Conservation (phyloP, 2,329 filamentous ascomycete genomes). For the Alternaria metachromatica region DNA sequence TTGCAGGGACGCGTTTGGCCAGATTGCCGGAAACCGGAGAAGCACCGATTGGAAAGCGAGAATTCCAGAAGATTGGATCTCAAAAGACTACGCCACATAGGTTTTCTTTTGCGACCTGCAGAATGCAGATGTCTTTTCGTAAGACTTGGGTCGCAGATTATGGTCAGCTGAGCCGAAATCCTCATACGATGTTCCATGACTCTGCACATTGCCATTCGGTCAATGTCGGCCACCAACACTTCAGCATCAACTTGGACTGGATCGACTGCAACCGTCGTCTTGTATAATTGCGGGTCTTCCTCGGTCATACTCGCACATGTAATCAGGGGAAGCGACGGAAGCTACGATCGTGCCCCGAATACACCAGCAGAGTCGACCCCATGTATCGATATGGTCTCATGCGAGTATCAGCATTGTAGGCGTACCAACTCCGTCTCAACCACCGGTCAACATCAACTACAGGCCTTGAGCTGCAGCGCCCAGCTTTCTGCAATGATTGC, state of each 20-base stretch:
- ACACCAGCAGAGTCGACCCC: neutral
- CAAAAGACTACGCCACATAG: neutral
- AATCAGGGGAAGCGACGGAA: slow-evolving; percentile 7
- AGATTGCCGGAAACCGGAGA: slow-evolving; percentile 1
- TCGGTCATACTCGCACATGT: neutral
- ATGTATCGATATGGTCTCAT: neutral
- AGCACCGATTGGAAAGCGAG: slow-evolving; percentile 4
- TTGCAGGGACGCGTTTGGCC: neutral
- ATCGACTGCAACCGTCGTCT: neutral
- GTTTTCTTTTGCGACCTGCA: neutral
- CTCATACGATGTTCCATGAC: neutral
- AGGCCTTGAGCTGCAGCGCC: neutral
- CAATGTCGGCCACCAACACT: slow-evolving; percentile 3
- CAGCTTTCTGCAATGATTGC: neutral
- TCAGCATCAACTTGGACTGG: neutral
- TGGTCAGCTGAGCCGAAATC: neutral
- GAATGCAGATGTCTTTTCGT: neutral
- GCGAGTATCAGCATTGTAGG: neutral
- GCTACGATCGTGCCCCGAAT: neutral
- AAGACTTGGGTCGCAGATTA: neutral
- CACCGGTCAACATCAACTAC: neutral
- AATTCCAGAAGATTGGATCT: neutral
- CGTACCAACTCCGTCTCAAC: neutral
- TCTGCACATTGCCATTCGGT: neutral
- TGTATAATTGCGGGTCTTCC: slow-evolving; percentile 3